Evolutionary conservation across 805 yeast genomes (phyloP), one percentile per base, ranked within the genome.

Genomic region (Schwanniomyces occidentalis): DNA sequence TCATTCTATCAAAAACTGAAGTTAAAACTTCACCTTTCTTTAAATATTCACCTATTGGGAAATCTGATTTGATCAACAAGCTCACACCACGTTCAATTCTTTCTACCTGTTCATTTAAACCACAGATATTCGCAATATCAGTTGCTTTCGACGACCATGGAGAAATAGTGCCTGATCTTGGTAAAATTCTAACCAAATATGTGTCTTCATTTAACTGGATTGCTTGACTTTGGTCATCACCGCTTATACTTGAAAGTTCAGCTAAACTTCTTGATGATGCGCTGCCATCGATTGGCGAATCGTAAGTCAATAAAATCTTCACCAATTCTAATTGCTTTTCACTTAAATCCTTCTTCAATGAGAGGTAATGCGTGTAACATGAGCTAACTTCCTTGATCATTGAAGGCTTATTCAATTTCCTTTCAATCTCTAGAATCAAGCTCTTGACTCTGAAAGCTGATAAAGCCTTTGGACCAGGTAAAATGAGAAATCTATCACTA

Each of bases 121-220:
- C 96, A 65, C 96, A 87, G 37, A 86, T 95, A 37, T 81, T 78
- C 34, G 90, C 76, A 48, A 93, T 93, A 64, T 93, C 91, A 25
- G 99, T 90, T 17, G 99, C 99, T 66, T 93, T 93, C 9, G 98
- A 90, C 7, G 96, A 87, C 99, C 99, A 93, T 21, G 99, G 98
- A 16, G 98, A 90, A 46, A 93, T 91, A 8, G 99, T 93, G 42
- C 99, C 99, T 6, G 89, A 70, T 61, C 98, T 79, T 27, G 99
- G 99, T 34, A 89, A 71, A 34, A 93, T 73, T 57, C 95, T 75
- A 30, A 91, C 64, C 45, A 89, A 65, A 42, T 77, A 75, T 20
- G 78, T 65, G 45, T 72, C 75, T 4, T 61, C 50, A 33, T 57
- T 74, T 30, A 65, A 51, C 8, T 37, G 22, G 21, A 44, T 28